Percentiles rank a stretch among this genome's conserved stretches.
phyloP scores from a whole-genome alignment of 78 protist species.

The Dictyostelium discoideum region DNA sequence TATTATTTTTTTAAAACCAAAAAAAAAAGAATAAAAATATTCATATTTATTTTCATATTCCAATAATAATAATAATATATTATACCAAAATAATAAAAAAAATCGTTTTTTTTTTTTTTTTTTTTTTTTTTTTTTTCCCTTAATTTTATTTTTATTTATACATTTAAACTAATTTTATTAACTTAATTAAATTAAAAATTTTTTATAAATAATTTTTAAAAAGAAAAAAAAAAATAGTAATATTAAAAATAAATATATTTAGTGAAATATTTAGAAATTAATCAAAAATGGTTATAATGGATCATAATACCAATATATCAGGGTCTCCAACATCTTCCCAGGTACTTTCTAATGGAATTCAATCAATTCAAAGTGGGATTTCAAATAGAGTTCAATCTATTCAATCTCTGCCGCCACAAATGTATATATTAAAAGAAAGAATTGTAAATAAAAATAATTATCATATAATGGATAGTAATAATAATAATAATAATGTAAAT shows the following conservation, averaged over 20 bases:
- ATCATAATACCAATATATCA: not conserved
- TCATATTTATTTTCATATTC: not conserved
- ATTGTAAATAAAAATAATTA: conserved; percentile 1
- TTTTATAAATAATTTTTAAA: not conserved
- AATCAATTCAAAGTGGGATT: not conserved
- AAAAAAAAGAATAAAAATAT: not conserved
- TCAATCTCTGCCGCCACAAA: conserved; percentile 6
- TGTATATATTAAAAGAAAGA: not conserved
- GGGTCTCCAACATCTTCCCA: not conserved
- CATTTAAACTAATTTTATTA: not conserved
- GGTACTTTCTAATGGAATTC: not conserved
- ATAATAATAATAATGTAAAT: not conserved
- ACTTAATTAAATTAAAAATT: not conserved
- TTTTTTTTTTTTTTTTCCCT: not conserved
- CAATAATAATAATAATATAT: not conserved
- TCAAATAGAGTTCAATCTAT: not conserved
- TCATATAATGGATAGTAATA: not conserved
- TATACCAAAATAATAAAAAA: not conserved
- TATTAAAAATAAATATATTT: not conserved
- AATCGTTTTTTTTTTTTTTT: not conserved
- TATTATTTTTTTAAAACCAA: not conserved
- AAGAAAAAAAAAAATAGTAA: not conserved
- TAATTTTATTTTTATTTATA: not conserved
- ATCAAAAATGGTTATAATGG: conserved; percentile 15
- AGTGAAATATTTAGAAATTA: not conserved